Base-by-base conservation (phyloP, 257 asterid genomes). In the Euphrasia confusa region DNA sequence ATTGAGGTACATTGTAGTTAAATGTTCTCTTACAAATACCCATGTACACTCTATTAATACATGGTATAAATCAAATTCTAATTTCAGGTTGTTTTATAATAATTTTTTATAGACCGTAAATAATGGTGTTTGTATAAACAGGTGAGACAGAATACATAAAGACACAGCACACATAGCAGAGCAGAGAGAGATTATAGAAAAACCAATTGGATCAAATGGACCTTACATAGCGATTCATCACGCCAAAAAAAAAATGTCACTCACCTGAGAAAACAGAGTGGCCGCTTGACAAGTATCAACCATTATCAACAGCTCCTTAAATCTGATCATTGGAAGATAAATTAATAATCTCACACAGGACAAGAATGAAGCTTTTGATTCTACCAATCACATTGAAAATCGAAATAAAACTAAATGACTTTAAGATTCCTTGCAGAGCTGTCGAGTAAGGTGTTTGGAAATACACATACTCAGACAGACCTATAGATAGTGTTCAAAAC, bases 261-360 rank as follows among this genome's bases (percentile, higher is more conserved):
- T 70, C 71, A 89, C 99, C 85, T 93, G 97, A 72, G 88, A 81
- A 81, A 89, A 93, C 47, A 89, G 94, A 39, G 99, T 93, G 70
- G 97, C 97, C n/a, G 99, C 99, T 79, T 89, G 99, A 80, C 99
- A 89, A 69, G 99, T 93, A 74, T 93, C 99, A 54, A 89, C 97
- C 99, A 93, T 89, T 64, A 93, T 93, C 75, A 93, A 72, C 80
- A 93, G 83, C 85, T 89, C 99, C 87, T 93, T 89, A 71, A 93
- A 93, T 81, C 97, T 89, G 83, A 59, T 75, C 42, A 70, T 63
- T 21, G 44, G 49, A 73, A 66, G 65, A 80, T 40, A 64, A 72
- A 62, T 53, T 54, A 57, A 71, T 56, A 30, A 72, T 56, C 42
- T 37, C 45, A n/a, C 12, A 71, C 18, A 54, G 12, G 17, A 58